Conservation (phyloP, 495 filamentous ascomycete genomes). For the Thermochaetoides thermophila region DNA sequence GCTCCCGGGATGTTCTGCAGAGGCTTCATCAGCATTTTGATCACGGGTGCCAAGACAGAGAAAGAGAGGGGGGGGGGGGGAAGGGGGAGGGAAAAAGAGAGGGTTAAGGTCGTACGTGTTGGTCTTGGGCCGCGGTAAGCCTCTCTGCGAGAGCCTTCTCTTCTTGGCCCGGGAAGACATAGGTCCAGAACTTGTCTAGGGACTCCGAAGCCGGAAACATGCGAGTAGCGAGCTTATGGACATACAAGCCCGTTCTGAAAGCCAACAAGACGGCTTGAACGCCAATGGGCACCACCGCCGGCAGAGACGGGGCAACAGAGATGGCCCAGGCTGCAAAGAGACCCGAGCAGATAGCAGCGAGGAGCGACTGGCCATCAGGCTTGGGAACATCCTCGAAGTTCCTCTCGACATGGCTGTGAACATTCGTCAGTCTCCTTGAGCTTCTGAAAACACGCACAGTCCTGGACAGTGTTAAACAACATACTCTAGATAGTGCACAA, state of each 20-base stretch:
- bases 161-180: conserved; percentile 34
- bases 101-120: no score
- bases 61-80: no score
- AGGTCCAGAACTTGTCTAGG: conserved; percentile 43
- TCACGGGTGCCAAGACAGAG: no score
- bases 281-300: conserved; percentile 50
- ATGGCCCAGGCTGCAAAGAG: conserved; percentile 59
- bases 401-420: conserved; percentile 31
- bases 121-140: no score
- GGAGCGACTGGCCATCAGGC: conserved; percentile 29
- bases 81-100: no score
- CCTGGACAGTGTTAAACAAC: conserved; percentile 11
- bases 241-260: conserved; percentile 53
- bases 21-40: no score
- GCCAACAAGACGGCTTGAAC: conserved; percentile 58
- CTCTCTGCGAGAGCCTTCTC: no score
- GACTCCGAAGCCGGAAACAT: conserved; percentile 33
- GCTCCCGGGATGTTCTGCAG: conserved; percentile 44
- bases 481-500: conserved; percentile 67
- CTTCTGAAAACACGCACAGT: no score
- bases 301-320: conserved; percentile 49
- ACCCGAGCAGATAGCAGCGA: conserved; percentile 57
- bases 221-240: conserved; percentile 34
- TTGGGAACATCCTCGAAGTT: conserved; percentile 29
- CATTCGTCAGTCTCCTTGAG: no score